Conservation (phyloP, 257 asterid species). For the Solanum ossicruentum region DNA sequence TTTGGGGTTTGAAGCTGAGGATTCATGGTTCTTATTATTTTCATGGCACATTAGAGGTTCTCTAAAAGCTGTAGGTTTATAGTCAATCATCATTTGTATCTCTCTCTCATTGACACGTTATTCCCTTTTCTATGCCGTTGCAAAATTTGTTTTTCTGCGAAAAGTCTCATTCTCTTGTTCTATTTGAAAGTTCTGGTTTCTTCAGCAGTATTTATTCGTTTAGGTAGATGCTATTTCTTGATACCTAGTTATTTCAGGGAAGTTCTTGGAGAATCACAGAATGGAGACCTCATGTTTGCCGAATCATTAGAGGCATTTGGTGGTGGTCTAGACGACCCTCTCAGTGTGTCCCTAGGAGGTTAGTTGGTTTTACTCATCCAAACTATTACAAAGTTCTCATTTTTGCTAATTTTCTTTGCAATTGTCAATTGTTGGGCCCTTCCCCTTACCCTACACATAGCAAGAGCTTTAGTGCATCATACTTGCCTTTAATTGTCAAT, state of each 20-base stretch:
- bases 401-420: not conserved
- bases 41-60: not conserved
- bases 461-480: no score
- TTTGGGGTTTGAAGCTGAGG: not conserved
- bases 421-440: not conserved
- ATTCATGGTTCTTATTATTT: not conserved
- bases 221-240: not conserved
- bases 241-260: conserved; percentile 36
- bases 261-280: conserved; percentile 65
- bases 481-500: not conserved
- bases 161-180: not conserved
- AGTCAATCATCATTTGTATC: not conserved
- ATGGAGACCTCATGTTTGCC: conserved; percentile 69
- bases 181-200: not conserved
- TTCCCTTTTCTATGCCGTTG: not conserved
- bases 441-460: no score
- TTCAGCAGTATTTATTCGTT: not conserved
- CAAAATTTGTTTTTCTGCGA: not conserved
- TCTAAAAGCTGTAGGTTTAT: not conserved
- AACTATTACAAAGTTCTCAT: not conserved
- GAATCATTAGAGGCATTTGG: conserved; percentile 87
- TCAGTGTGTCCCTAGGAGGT: conserved; percentile 93
- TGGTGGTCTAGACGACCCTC: conserved; percentile 90
- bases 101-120: not conserved
- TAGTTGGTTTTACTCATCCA: not conserved